These are phyloP conservation scores for Gypsophila paniculata DNA, from an alignment of 179 eudicot species.

Conservation along the genomic window DNA sequence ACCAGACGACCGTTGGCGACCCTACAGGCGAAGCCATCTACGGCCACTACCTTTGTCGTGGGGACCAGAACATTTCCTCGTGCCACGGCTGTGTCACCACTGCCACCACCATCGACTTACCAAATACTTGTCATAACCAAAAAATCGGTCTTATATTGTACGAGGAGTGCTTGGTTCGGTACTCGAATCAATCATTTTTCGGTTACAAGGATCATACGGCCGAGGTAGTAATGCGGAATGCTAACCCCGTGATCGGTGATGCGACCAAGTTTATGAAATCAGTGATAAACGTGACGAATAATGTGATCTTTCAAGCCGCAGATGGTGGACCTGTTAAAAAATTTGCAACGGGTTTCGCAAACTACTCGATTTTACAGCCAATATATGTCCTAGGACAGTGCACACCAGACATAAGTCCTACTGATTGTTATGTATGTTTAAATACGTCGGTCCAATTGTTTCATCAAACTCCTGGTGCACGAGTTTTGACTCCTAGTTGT, in stretches of 20 bases:
- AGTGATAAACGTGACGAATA: not conserved
- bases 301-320: constrained; percentile 16
- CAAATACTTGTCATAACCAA: constrained; percentile 11
- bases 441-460: not conserved
- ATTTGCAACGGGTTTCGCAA: not conserved
- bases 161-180: constrained; percentile 32
- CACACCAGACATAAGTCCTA: constrained; percentile 29
- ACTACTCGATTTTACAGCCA: not conserved
- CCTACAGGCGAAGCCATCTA: not conserved
- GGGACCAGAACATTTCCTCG: constrained; percentile 10
- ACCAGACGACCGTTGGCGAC: not conserved
- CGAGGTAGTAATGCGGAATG: not conserved
- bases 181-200: constrained; percentile 25
- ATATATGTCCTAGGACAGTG: constrained; percentile 35
- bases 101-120: constrained; percentile 16
- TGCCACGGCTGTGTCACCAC: constrained; percentile 26
- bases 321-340: not conserved
- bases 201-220: not conserved
- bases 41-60: constrained; percentile 39
- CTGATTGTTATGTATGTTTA: constrained; percentile 30
- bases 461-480: constrained; percentile 12
- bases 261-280: not conserved
- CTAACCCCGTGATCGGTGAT: not conserved
- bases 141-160: constrained; percentile 17
- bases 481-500: constrained; percentile 17